Evolutionary conservation across 2,329 filamentous ascomycete genomes (phyloP).

Genomic region (Aspergillus fumigatus): DNA sequence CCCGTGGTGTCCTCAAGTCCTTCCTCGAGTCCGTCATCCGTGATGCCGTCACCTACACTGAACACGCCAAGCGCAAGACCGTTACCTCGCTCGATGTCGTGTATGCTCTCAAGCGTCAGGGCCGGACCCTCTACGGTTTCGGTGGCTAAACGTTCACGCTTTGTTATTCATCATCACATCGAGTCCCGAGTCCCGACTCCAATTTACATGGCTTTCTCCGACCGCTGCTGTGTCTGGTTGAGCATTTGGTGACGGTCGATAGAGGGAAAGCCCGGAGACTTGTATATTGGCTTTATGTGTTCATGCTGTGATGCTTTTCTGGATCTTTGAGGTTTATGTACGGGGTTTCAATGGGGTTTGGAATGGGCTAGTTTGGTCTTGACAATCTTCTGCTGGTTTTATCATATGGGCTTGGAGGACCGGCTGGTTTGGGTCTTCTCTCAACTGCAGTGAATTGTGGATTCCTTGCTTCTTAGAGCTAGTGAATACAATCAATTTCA

Average conservation of each 20-base stretch:
- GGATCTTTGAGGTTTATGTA: slow-evolving; percentile 5
- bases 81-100: slow-evolving; percentile 58
- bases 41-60: slow-evolving; percentile 76
- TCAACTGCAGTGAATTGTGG: slow-evolving; percentile 1
- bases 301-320: slow-evolving; percentile 19
- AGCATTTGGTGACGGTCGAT: background rate
- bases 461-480: background rate
- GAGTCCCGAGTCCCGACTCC: background rate
- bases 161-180: background rate
- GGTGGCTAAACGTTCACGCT: slow-evolving; percentile 61
- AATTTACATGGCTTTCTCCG: background rate
- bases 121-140: slow-evolving; percentile 77
- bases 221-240: background rate
- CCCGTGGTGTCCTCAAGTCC: slow-evolving; percentile 75
- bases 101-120: slow-evolving; percentile 62
- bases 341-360: slow-evolving; percentile 12
- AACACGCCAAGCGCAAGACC: slow-evolving; percentile 70
- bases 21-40: slow-evolving; percentile 79
- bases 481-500: background rate
- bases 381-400: slow-evolving; percentile 8
- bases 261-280: background rate
- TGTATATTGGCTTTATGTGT: slow-evolving; percentile 13
- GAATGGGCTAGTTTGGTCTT: slow-evolving; percentile 1
- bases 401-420: background rate
- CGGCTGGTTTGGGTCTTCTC: slow-evolving; percentile 4